A percentile compares a stretch with the other conserved stretches of the same genome.
Conservation (phyloP, 2,329 filamentous ascomycete species). For the Bipolaris victoriae region DNA sequence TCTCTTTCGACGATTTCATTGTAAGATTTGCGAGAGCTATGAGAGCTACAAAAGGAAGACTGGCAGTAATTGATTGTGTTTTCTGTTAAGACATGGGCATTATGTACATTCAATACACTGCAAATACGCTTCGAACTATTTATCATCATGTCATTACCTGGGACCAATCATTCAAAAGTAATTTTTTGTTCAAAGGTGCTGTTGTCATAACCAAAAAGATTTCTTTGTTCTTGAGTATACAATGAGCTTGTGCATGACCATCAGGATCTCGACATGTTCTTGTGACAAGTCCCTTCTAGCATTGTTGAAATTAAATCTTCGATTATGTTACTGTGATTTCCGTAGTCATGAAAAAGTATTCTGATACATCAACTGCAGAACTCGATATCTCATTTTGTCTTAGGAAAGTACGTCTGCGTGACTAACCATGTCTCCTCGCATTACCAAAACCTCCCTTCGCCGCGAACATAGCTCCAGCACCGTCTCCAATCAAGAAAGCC, state of each 20-base stretch:
- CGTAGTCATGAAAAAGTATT: not conserved
- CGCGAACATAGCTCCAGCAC: not conserved
- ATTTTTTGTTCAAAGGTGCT: too few species aligned
- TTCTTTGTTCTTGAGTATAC: not conserved
- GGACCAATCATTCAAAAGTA: not conserved
- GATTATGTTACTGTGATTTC: too few species aligned
- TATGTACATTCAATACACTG: not conserved
- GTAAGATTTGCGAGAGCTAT: not conserved
- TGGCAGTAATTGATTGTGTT: not conserved
- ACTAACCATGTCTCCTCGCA: not conserved
- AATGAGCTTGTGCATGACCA: not conserved
- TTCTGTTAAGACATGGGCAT: not conserved
- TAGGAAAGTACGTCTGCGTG: not conserved
- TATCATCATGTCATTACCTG: not conserved
- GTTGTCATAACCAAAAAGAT: not conserved
- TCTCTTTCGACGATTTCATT: not conserved
- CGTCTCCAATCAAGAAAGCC: not conserved
- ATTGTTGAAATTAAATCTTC: not conserved
- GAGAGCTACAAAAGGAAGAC: not conserved
- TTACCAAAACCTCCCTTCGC: not conserved
- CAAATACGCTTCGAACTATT: not conserved
- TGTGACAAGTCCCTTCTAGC: not conserved
- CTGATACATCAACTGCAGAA: not conserved
- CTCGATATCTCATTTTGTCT: not conserved
- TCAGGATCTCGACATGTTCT: not conserved